Conservation (phyloP, 768 basidiomycete species). For the Pleurotus tuoliensis region DNA sequence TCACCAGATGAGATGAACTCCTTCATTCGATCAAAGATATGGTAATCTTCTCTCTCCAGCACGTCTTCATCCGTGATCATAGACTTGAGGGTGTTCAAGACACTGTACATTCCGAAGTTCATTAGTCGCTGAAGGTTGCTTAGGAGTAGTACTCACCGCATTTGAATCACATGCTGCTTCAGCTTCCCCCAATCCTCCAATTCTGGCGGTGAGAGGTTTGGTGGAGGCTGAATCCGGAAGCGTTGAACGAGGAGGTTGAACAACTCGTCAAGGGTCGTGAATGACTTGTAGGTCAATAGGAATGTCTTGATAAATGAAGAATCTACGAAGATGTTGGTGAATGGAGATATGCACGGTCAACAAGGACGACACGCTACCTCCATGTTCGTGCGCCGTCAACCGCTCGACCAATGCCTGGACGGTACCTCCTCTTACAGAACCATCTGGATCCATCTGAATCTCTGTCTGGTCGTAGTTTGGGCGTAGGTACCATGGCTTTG, state of each 20-base stretch:
- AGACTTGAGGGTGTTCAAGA: slow-evolving; percentile 85
- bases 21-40: slow-evolving; percentile 78
- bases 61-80: slow-evolving; percentile 85
- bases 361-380: slow-evolving; percentile 43
- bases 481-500: slow-evolving; percentile 79
- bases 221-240: slow-evolving; percentile 75
- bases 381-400: slow-evolving; percentile 86
- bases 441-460: slow-evolving; percentile 80
- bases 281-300: slow-evolving; percentile 94
- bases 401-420: slow-evolving; percentile 83
- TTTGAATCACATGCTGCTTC: slow-evolving; percentile 85
- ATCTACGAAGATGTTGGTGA: slow-evolving; percentile 39
- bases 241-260: slow-evolving; percentile 78
- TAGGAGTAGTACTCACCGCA: slow-evolving; percentile 54
- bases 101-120: slow-evolving; percentile 37
- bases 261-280: slow-evolving; percentile 78
- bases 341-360: neutral
- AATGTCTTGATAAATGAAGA: slow-evolving; percentile 83
- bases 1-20: slow-evolving; percentile 70
- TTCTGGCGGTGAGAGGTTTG: slow-evolving; percentile 57
- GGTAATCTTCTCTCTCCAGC: slow-evolving; percentile 82
- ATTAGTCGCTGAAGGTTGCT: no score
- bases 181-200: slow-evolving; percentile 74
- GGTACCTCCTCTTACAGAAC: slow-evolving; percentile 82
- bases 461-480: slow-evolving; percentile 77